Percentiles rank a stretch among this genome's conserved stretches.
Evolutionary conservation across 2,329 filamentous ascomycete species (phyloP).

Genomic region (Trichoderma semiorbis): DNA sequence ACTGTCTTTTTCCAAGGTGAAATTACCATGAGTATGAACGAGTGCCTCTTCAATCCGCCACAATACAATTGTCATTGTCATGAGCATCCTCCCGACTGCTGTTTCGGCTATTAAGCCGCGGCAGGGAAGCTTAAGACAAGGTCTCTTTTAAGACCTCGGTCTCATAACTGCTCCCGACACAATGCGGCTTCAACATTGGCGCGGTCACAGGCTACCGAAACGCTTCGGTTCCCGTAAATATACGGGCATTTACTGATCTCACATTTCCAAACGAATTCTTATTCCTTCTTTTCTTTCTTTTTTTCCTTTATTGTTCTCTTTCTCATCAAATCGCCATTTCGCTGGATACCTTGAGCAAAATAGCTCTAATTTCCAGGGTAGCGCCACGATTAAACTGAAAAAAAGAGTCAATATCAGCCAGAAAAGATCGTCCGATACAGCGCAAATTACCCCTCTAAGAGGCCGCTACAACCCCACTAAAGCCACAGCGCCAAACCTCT

Average conservation of each 20-base stretch:
- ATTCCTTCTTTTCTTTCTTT: not conserved
- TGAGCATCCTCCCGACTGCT: not conserved
- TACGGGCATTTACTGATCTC: not conserved
- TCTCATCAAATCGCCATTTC: not conserved
- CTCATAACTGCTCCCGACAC: not conserved
- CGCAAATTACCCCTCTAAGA: not conserved
- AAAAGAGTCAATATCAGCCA: not conserved
- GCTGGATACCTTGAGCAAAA: not conserved
- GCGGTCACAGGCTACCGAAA: not conserved
- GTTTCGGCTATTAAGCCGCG: not conserved
- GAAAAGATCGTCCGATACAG: not conserved
- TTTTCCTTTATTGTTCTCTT: no score
- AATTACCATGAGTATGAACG: not conserved
- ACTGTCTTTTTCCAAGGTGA: not conserved
- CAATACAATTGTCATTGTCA: not conserved
- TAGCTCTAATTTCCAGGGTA: not conserved
- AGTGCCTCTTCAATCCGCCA: not conserved
- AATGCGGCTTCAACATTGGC: not conserved
- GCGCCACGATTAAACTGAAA: not conserved
- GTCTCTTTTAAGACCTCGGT: not conserved
- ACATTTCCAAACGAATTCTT: not conserved
- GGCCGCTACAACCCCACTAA: not conserved
- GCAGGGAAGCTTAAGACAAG: not conserved
- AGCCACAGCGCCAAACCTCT: not conserved
- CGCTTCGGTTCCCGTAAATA: not conserved